phyloP scores from a whole-genome alignment of 139 green algal genomes.

The Coelastrella sp. region DNA sequence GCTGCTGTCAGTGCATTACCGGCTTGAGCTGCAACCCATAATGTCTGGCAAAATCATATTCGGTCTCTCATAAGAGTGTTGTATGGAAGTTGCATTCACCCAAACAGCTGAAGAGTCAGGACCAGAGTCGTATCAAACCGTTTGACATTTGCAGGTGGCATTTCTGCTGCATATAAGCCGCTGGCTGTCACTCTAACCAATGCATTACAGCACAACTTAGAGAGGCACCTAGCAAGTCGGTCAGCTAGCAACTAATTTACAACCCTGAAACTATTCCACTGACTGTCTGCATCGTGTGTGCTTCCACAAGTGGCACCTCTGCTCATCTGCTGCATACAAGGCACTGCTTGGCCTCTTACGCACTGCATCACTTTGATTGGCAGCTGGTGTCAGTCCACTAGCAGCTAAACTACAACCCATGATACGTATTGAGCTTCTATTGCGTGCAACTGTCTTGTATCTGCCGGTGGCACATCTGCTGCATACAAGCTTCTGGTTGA shows the following conservation, averaged over 20 bases:
- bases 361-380: not conserved
- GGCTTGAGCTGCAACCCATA: not conserved
- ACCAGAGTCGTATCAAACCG: not conserved
- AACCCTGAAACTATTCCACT: too few relatives aligned
- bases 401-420: not conserved
- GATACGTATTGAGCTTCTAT: not conserved
- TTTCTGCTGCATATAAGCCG: not conserved
- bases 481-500: conserved; percentile 19
- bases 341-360: not conserved
- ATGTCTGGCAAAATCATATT: too few relatives aligned
- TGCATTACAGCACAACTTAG: not conserved
- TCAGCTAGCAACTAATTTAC: not conserved
- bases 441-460: not conserved
- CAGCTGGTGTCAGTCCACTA: not conserved
- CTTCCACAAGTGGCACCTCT: too few relatives aligned
- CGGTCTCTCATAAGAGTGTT: too few relatives aligned
- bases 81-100: not conserved
- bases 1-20: not conserved
- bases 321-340: not conserved
- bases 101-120: not conserved
- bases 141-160: not conserved
- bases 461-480: not conserved
- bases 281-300: too few relatives aligned
- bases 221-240: not conserved
- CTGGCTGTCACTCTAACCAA: not conserved